Conservation (phyloP, 805 yeast species). For the Saccharomyces eubayanus region DNA sequence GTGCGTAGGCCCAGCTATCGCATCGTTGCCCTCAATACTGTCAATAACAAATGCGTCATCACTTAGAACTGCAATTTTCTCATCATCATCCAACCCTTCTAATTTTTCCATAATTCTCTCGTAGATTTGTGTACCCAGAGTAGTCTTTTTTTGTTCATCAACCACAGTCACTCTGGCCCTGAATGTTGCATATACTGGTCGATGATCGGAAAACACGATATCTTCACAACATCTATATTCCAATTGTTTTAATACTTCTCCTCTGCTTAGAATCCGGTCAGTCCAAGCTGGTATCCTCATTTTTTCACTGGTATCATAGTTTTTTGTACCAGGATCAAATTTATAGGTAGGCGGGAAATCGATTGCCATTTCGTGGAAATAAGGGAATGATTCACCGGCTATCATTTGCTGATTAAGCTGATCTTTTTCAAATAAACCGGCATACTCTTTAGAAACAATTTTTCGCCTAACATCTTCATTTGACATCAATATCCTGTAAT, state of each 20-base stretch:
- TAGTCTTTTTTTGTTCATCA: conserved; percentile 46
- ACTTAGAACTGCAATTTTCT: conserved; percentile 44
- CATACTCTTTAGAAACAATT: conserved; percentile 42
- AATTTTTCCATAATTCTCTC: conserved; percentile 42
- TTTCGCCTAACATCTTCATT: conserved; percentile 59
- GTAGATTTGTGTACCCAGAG: conserved; percentile 48
- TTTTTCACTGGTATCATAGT: conserved; percentile 85
- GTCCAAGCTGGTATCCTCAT: conserved; percentile 97
- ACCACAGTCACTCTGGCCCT: conserved; percentile 54
- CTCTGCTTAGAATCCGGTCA: conserved; percentile 70
- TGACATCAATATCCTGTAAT: conserved; percentile 66
- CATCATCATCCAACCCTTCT: conserved; percentile 33
- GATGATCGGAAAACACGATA: conserved; percentile 73
- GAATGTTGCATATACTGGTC: conserved; percentile 78
- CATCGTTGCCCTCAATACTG: conserved; percentile 27
- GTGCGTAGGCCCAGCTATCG: conserved; percentile 9
- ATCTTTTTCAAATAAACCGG: conserved; percentile 56
- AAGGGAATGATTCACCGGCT: conserved; percentile 68
- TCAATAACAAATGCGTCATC: conserved; percentile 22
- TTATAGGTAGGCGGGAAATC: conserved; percentile 88
- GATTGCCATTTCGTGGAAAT: conserved; percentile 73
- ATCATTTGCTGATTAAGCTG: conserved; percentile 74
- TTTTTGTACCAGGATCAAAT: conserved; percentile 76
- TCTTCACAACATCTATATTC: conserved; percentile 51
- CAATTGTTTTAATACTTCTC: conserved; percentile 48